Conservation (phyloP, 768 basidiomycete species). For the Serendipita sp. region DNA sequence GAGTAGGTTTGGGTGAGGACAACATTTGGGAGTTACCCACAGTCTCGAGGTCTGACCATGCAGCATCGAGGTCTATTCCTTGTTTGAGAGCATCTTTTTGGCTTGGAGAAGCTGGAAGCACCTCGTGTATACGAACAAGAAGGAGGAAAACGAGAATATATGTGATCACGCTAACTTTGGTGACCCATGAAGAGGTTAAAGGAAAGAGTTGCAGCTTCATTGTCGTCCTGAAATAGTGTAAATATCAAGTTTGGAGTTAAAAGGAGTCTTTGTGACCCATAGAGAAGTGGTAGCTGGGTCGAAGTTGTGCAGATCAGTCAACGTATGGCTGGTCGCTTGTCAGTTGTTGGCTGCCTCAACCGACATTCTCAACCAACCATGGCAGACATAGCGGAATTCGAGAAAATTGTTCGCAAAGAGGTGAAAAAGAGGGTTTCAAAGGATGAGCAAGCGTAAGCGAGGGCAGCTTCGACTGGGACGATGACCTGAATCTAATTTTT, state of each 20-base stretch:
- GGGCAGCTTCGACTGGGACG: too few relatives aligned
- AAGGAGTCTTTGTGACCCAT: neutral
- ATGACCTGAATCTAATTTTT: neutral
- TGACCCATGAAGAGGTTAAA: neutral
- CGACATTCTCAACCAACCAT: neutral
- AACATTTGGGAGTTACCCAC: neutral
- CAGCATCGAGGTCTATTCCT: conserved; percentile 34
- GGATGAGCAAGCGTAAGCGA: neutral
- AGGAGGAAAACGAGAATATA: neutral
- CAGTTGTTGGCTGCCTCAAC: neutral
- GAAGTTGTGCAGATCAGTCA: neutral
- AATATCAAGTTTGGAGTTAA: neutral
- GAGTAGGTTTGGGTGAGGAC: neutral
- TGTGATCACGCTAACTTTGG: neutral
- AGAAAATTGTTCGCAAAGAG: neutral
- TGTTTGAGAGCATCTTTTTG: neutral
- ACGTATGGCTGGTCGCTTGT: neutral
- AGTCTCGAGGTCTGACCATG: conserved; percentile 40
- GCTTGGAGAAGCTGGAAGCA: neutral
- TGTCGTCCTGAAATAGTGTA: neutral
- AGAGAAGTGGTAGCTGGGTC: neutral
- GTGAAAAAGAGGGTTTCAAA: neutral
- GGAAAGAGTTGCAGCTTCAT: neutral
- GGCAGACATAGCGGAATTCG: neutral
- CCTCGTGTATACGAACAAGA: neutral